These are phyloP conservation scores for Antonospora locustae DNA, from an alignment of 371 early-diverging fungal species.

Conservation along the genomic window DNA sequence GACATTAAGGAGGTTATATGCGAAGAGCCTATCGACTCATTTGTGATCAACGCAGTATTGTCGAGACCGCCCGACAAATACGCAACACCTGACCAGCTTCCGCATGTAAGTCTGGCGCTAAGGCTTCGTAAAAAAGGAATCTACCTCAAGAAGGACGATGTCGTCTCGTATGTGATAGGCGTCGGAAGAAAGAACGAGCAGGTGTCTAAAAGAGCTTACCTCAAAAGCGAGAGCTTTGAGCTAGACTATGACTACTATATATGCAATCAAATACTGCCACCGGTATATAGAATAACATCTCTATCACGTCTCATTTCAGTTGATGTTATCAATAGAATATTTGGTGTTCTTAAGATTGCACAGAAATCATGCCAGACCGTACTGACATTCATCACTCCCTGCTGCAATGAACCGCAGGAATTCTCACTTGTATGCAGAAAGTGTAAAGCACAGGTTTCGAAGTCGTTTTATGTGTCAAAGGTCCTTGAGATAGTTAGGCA, in stretches of 20 bases:
- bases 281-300: conserved; percentile 56
- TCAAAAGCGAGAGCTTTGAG: conserved; percentile 63
- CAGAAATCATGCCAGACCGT: neutral
- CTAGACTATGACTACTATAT: conserved; percentile 86
- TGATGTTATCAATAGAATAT: conserved; percentile 29
- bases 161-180: conserved; percentile 85
- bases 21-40: conserved; percentile 63
- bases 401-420: conserved; percentile 45
- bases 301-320: conserved; percentile 2
- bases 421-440: conserved; percentile 23
- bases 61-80: conserved; percentile 81
- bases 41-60: conserved; percentile 68
- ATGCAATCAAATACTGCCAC: conserved; percentile 80
- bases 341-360: conserved; percentile 19
- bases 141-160: conserved; percentile 68
- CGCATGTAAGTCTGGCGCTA: conserved; percentile 85
- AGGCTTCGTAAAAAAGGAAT: conserved; percentile 63
- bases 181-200: conserved; percentile 53
- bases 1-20: conserved; percentile 64
- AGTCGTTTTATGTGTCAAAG: conserved; percentile 26
- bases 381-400: conserved; percentile 36
- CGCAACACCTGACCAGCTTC: conserved; percentile 68
- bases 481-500: conserved; percentile 28
- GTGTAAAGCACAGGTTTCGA: conserved; percentile 30
- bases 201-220: conserved; percentile 66